Evolutionary conservation across 164 flowering plant species (phyloP).

Genomic region (Dillenia turbinata): DNA sequence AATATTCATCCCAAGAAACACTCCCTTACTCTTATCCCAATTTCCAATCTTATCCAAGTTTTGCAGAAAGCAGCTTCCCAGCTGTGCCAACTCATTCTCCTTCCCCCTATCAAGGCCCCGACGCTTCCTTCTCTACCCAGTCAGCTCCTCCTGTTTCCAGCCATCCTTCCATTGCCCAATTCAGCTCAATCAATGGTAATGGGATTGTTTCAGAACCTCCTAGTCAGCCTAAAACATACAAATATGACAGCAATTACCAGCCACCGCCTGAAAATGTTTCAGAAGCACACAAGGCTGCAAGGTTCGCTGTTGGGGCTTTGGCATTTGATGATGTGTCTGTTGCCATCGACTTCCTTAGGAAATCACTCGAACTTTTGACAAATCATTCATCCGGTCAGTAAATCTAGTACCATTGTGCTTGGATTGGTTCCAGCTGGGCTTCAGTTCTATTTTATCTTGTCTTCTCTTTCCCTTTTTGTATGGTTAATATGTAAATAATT

Average conservation of each 20-base stretch:
- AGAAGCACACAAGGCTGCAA: constrained; percentile 98
- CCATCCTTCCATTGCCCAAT: constrained; percentile 30
- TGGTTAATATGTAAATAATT: neutral
- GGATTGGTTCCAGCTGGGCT: neutral
- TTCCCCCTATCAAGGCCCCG: constrained; percentile 44
- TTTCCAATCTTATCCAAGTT: constrained; percentile 68
- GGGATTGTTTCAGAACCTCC: constrained; percentile 34
- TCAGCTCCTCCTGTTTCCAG: constrained; percentile 29
- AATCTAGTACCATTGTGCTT: constrained; percentile 6
- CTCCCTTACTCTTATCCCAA: constrained; percentile 33
- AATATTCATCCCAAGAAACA: neutral
- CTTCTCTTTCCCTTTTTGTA: neutral
- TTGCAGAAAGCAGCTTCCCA: constrained; percentile 54
- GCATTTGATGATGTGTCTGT: constrained; percentile 91
- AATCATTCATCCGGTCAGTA: constrained; percentile 75
- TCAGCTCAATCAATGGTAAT: constrained; percentile 29
- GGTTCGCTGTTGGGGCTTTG: constrained; percentile 98
- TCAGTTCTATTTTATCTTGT: neutral
- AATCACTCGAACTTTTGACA: constrained; percentile 84
- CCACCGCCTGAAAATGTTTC: constrained; percentile 87
- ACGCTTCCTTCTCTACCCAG: constrained; percentile 43
- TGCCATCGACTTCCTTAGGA: constrained; percentile 75
- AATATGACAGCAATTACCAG: constrained; percentile 70
- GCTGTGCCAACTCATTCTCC: constrained; percentile 49
- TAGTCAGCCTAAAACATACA: constrained; percentile 28